phyloP scores from a whole-genome alignment of 2,329 filamentous ascomycete species.

The Neonectria coccinea region DNA sequence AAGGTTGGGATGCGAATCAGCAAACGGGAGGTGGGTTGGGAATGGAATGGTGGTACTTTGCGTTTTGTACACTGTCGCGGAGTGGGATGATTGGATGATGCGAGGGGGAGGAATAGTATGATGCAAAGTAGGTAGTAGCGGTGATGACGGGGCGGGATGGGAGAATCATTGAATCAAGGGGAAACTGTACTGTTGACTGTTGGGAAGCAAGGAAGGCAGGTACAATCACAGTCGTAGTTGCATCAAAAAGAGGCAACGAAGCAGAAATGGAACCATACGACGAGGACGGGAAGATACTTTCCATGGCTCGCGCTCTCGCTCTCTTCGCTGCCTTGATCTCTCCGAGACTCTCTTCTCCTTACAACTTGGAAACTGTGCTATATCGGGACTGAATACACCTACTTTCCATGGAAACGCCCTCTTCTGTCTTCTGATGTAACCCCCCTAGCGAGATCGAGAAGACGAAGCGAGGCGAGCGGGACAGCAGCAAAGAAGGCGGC shows the following conservation, averaged over 20 bases:
- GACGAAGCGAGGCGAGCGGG: background rate
- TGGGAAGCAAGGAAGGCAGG: background rate
- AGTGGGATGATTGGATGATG: background rate
- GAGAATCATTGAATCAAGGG: background rate
- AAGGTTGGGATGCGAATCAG: background rate
- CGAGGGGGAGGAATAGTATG: background rate
- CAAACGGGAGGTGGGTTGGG: background rate
- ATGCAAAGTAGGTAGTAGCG: background rate
- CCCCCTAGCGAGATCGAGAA: background rate
- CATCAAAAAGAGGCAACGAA: conserved; percentile 6
- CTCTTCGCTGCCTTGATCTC: background rate
- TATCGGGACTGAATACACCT: background rate
- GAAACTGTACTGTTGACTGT: background rate
- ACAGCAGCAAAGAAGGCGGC: background rate
- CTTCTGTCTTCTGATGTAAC: background rate
- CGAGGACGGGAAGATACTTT: background rate
- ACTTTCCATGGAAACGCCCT: too few species aligned
- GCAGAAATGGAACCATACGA: background rate
- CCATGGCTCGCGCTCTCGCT: background rate
- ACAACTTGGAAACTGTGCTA: background rate
- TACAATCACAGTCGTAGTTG: background rate
- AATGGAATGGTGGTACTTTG: background rate
- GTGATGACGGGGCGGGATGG: background rate
- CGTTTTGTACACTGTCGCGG: background rate
- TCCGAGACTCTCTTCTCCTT: background rate